These are phyloP conservation scores for sweet orange (Citrus sinensis) DNA, from an alignment of 345 rosid species.

Conservation along the genomic window DNA sequence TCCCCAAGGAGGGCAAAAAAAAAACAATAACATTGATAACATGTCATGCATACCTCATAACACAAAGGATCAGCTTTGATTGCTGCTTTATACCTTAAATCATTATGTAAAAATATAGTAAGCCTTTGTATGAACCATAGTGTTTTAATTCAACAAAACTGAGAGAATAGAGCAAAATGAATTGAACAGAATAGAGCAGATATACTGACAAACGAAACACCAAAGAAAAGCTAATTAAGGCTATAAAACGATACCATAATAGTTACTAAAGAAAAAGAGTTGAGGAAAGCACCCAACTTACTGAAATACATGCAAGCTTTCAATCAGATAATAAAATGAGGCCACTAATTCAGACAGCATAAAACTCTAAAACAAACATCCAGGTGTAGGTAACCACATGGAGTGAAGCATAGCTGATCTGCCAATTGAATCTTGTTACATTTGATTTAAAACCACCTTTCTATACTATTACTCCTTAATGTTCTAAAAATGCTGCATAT, in stretches of 20 bases:
- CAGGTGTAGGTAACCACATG: not conserved
- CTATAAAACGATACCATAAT: not conserved
- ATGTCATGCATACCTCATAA: slow-evolving; percentile 67
- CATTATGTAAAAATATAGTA: slow-evolving; percentile 15
- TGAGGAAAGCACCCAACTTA: not conserved
- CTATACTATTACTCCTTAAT: not conserved
- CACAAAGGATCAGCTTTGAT: slow-evolving; percentile 95
- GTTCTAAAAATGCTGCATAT: not conserved
- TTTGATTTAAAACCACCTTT: not conserved
- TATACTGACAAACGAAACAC: not conserved
- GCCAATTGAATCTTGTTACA: not conserved
- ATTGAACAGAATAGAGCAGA: not conserved
- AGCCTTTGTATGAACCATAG: not conserved
- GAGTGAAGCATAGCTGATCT: not conserved
- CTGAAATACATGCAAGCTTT: not conserved
- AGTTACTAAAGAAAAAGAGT: not conserved
- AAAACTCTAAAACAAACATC: not conserved
- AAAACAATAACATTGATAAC: not conserved
- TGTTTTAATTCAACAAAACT: not conserved
- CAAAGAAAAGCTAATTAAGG: slow-evolving; percentile 3
- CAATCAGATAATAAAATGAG: not conserved
- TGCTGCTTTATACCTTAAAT: slow-evolving; percentile 91
- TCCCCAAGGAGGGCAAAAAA: not conserved
- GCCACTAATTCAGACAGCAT: not conserved
- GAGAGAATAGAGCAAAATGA: not conserved